Conservation (phyloP, 306 rosid species). For the Lathyrus oleraceus region DNA sequence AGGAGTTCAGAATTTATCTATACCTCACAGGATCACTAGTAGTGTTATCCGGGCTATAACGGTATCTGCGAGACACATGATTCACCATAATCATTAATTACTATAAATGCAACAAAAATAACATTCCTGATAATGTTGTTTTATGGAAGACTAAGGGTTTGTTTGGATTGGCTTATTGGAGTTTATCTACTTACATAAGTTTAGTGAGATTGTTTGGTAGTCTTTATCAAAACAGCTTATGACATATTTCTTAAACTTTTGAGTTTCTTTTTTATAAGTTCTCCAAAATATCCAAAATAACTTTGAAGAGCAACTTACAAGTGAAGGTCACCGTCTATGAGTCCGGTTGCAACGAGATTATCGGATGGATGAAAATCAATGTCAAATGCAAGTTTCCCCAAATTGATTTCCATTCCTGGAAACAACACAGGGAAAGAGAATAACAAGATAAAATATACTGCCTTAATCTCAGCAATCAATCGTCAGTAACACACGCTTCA, state of each 20-base stretch:
- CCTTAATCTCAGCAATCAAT: too few relatives aligned
- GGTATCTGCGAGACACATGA: constrained; percentile 46
- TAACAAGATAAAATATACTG: neutral
- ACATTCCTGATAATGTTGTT: neutral
- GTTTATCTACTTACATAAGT: too few relatives aligned
- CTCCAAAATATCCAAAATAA: too few relatives aligned
- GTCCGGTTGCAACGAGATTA: constrained; percentile 58
- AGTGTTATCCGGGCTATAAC: constrained; percentile 49
- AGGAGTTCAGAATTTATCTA: constrained; percentile 5
- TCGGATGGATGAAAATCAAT: constrained; percentile 80
- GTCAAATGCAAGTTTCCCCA: constrained; percentile 71
- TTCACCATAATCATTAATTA: neutral
- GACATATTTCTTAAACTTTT: too few relatives aligned
- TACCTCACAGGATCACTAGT: constrained; percentile 64
- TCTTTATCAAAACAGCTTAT: too few relatives aligned
- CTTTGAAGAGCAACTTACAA: constrained; percentile 46
- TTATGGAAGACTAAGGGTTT: neutral
- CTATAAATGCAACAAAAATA: neutral
- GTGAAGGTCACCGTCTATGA: constrained; percentile 68
- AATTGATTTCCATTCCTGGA: constrained; percentile 61
- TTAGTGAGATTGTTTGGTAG: too few relatives aligned
- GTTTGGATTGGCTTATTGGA: too few relatives aligned
- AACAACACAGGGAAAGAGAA: neutral
- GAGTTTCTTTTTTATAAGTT: too few relatives aligned
- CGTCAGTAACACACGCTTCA: too few relatives aligned